Evolutionary conservation across 2,329 filamentous ascomycete genomes (phyloP), one percentile per base, ranked within the genome.

Genomic region (Alternaria arbusti): DNA sequence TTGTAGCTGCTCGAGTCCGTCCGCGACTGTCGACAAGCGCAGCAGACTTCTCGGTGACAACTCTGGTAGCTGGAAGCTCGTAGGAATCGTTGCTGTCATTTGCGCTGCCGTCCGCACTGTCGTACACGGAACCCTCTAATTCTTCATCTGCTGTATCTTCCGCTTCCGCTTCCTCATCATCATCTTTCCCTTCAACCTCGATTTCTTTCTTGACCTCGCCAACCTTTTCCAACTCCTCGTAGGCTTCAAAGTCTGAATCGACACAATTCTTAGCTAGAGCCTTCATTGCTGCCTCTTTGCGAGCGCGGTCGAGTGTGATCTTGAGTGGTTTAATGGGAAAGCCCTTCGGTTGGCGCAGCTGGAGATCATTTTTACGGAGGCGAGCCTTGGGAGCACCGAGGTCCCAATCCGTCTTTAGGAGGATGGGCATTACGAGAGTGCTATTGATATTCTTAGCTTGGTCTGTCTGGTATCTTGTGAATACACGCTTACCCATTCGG

Each of bases 281-380:
- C 25, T 43, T 36, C 12, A 46, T 36, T n/a, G 44, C 62, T 43
- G 44, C 50, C 32, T 64, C 54, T 25, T 54, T 22, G 32, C 50
- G 54, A 46, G 54, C 59, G 22, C 54, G 59, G 2, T 13, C 32
- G 10, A 64, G 17, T 15, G 62, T 64, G 12, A 20, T 55, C 5
- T 45, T 55, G 15, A 64, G 49, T 17, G 30, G 44, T 28, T 55
- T 56, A 23, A 64, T 58, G 8, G 62, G 62, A 22, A 64, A 64
- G 22, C 50, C 59, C 17, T 62, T 23, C 26, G 62, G 61, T n/a
- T 56, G 61, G 22, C 36, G 50, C 17, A 63, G 32, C 12, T 56
- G 36, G 12, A 63, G 57, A 6, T 63, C 57, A 22, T 40, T 36
- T 25, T 43, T 45, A 6, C 45, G 17, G 20, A 54, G 54, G 22